Evolutionary conservation across 441 rosid species (phyloP).

Genomic region (Mallotus japonicus): DNA sequence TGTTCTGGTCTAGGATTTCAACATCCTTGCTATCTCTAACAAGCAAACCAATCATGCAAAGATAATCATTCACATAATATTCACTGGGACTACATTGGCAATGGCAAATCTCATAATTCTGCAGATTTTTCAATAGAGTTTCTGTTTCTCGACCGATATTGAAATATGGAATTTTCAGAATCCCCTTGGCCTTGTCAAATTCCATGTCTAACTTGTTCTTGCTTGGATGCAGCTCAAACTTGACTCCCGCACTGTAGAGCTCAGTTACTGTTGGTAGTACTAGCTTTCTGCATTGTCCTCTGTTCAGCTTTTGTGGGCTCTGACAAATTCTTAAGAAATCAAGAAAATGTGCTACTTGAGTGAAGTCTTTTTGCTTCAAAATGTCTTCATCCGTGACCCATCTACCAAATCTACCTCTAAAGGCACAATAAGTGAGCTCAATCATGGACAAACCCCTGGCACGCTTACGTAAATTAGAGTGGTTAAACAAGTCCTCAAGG

Average conservation of each 20-base stretch:
- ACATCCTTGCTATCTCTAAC: conserved; percentile 7
- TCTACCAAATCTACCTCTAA: background rate
- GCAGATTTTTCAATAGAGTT: conserved; percentile 13
- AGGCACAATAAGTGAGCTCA: background rate
- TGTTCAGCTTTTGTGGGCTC: background rate
- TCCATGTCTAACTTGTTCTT: conserved; percentile 8
- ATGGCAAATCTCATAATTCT: conserved; percentile 1
- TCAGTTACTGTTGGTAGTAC: background rate
- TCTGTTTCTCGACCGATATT: background rate
- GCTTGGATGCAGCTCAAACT: background rate
- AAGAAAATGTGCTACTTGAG: conserved; percentile 1
- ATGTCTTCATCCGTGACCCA: background rate
- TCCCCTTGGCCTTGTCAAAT: background rate
- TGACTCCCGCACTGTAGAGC: conserved; percentile 18
- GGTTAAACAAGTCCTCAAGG: background rate
- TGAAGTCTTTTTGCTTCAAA: background rate
- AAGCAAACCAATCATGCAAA: background rate
- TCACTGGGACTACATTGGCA: background rate
- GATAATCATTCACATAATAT: conserved; percentile 2
- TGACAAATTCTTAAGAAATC: conserved; percentile 3
- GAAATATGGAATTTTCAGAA: conserved; percentile 15
- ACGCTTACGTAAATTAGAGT: background rate
- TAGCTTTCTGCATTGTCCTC: background rate
- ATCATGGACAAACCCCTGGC: background rate
- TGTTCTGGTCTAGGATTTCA: conserved; percentile 12